Evolutionary conservation across 805 yeast species (phyloP).

Genomic region (Metschnikowia hibisci): DNA sequence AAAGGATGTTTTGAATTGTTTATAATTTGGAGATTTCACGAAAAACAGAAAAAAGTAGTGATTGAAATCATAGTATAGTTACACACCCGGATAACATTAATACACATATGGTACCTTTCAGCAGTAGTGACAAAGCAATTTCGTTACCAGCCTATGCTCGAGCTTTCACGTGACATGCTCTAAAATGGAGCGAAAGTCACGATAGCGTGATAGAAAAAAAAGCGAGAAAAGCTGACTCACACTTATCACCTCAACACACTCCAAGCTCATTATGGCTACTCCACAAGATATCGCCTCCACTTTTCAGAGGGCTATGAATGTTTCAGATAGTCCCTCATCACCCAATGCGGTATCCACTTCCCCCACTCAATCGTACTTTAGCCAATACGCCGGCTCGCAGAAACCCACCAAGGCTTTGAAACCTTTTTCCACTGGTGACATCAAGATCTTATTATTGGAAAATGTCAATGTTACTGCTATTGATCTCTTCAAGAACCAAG

Average conservation of each 20-base stretch:
- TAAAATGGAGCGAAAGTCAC: slow-evolving; percentile 1
- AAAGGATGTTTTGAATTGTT: too few species aligned
- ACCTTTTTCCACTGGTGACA: slow-evolving; percentile 94
- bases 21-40: too few species aligned
- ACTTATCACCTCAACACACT: background rate
- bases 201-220: slow-evolving; percentile 3
- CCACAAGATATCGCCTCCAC: slow-evolving; percentile 65
- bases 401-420: slow-evolving; percentile 70
- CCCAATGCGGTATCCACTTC: slow-evolving; percentile 74
- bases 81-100: too few species aligned
- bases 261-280: slow-evolving; percentile 46
- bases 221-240: slow-evolving; percentile 4
- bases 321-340: slow-evolving; percentile 41
- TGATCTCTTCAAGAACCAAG: slow-evolving; percentile 78
- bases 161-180: slow-evolving; percentile 7
- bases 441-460: slow-evolving; percentile 85
- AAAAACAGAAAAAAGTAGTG: too few species aligned
- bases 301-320: slow-evolving; percentile 51
- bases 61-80: too few species aligned
- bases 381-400: slow-evolving; percentile 45
- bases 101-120: too few species aligned
- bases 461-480: slow-evolving; percentile 93
- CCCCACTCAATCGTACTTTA: slow-evolving; percentile 72
- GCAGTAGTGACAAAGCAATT: background rate
- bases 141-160: slow-evolving; percentile 1